Base-by-base conservation (phyloP, 129 eudicot species). In the Tanacetum coccineum region DNA sequence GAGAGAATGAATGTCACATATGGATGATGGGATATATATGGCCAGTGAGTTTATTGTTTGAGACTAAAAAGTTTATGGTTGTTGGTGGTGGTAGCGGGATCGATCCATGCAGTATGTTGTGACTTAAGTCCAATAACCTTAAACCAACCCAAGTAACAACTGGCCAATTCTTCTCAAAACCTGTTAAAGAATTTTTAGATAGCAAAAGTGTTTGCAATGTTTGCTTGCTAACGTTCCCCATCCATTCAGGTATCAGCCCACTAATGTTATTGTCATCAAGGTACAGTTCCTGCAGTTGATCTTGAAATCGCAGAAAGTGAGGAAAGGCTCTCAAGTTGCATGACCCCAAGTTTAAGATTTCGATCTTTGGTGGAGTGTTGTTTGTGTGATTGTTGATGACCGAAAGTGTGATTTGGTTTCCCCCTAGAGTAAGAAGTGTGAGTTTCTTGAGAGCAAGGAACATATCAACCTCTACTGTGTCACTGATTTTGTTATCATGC, bases 271-370 rank as follows among this genome's bases (percentile, higher is more conserved):
- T 74, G 47, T 21, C 4, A 21, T 19, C 61, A 18, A 55, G 48
- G 20, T 14, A 19, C 67, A 74, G 8, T 0, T 17, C 9, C 19
- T 26, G 14, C 30, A 74, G 45, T 9, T 57, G 53, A 58, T 74
- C 9, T 56, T 74, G 79, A 47, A 13, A 74, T 2, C 44, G 40
- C 1, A 74, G 18, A 47, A 74, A 74, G 25, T 66, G 49, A 1
- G 79, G 79, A 19, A 74, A 56, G 13, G 13, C 54, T 14, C 42
- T 66, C 26, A 74, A 46, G 79, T 57, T 74, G 52, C 79, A 74
- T 2, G 67, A 57, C 15, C 13, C 46, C 59, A 66, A 30, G 13
- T 14, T 0, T 58, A 74, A 57, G 0, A 4, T 1, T 25, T 2
- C 7, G 13, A 74, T 28, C 62, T 47, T 19, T n/a, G 78, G 66